Percentiles rank a stretch among this genome's conserved stretches.
phyloP scores from a whole-genome alignment of 768 basidiomycete species.

The Mrakia hoshinonis region DNA sequence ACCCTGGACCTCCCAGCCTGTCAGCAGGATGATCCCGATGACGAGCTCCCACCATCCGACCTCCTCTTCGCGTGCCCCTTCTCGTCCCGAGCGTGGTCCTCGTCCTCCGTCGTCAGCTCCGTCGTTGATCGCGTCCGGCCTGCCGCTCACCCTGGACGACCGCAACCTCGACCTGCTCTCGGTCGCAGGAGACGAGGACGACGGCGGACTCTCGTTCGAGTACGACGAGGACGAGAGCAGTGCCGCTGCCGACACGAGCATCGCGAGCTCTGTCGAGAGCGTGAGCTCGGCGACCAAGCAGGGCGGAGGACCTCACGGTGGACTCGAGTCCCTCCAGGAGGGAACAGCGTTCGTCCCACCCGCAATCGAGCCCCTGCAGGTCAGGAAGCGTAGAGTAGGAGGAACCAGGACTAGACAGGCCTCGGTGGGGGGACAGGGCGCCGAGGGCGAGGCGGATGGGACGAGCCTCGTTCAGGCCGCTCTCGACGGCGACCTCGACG shows the following conservation, averaged over 20 bases:
- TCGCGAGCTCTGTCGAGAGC: background rate
- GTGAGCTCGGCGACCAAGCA: background rate
- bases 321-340: background rate
- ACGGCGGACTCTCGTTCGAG: background rate
- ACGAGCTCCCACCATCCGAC: background rate
- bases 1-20: background rate
- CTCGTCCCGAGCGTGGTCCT: background rate
- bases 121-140: background rate
- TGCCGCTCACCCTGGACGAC: background rate
- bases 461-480: background rate
- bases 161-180: background rate
- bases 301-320: background rate
- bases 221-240: background rate
- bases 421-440: background rate
- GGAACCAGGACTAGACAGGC: background rate
- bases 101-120: background rate
- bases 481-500: background rate
- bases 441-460: background rate
- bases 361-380: too few relatives aligned
- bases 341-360: too few relatives aligned
- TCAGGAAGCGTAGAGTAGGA: background rate
- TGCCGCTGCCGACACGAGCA: background rate
- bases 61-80: background rate
- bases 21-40: background rate
- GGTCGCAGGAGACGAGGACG: background rate